Conservation (phyloP, 176 grass and related monocot genomes). For the Aegilops umbellulata region DNA sequence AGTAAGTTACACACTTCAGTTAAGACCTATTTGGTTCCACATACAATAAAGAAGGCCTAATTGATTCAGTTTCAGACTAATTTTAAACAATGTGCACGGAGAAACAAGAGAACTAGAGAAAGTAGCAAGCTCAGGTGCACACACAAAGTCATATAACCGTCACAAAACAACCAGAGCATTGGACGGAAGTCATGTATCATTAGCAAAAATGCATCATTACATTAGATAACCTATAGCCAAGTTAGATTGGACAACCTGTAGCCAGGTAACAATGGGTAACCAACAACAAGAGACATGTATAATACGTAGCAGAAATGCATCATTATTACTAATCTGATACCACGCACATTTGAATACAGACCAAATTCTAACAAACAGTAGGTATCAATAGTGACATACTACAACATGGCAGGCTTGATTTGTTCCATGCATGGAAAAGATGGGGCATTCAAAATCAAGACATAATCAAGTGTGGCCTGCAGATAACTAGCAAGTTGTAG, state of each 20-base stretch:
- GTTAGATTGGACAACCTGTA: too few species aligned
- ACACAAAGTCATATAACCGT: background rate
- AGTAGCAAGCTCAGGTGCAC: background rate
- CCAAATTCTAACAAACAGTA: background rate
- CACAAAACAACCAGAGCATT: background rate
- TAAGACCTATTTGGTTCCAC: background rate
- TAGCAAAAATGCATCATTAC: background rate
- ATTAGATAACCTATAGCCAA: too few species aligned
- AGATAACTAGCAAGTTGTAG: too few species aligned
- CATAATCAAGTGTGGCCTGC: too few species aligned
- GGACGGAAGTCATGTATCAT: background rate
- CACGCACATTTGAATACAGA: background rate
- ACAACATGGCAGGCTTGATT: too few species aligned
- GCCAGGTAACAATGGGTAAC: too few species aligned
- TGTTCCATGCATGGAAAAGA: too few species aligned
- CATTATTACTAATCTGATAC: too few species aligned
- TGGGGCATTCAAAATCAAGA: too few species aligned
- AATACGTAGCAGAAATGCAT: background rate
- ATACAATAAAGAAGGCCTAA: background rate
- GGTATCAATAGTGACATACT: background rate
- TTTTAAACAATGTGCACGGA: background rate
- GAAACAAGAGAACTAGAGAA: background rate
- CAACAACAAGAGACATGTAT: background rate
- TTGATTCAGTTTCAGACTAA: background rate
- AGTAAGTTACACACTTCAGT: too few species aligned